Evolutionary conservation across 2,329 filamentous ascomycete species (phyloP), one percentile per base, ranked within the genome.

Genomic region (Penicillium aurantiogriseum): DNA sequence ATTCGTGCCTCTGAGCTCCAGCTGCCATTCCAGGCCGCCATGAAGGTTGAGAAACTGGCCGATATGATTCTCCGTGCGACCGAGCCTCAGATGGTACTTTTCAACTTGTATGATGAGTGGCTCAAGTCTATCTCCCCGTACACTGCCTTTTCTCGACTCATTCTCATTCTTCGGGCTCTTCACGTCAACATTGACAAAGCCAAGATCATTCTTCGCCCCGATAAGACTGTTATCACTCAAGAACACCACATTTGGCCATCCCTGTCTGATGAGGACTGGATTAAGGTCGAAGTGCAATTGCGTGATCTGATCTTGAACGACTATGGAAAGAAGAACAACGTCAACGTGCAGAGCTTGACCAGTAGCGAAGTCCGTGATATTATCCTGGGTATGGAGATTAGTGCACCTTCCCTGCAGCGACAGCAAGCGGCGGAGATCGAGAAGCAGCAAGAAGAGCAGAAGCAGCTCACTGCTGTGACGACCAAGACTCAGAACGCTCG

Each of bases 271-370:
- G 94, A 99, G 68, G 92, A 96, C 62, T 99, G 94, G 94, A 94
- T 99, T 77, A 97, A 97, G 85, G 91, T 99, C n/a, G 94, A 99
- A 81, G 92, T 92, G 45, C 91, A 96, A 72, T 81, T 99, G 42
- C 88, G 94, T 74, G 94, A 99, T 80, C 80, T 99, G 64, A 99
- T 99, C 69, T 74, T 99, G 66, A 97, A 97, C 66, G 94, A 99
- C 73, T 99, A 99, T 73, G 94, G 94, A 72, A 99, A 97, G 85
- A 99, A 99, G 85, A 99, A 99, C 81, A 99, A 97, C 67, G 94
- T 99, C 80, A 99, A 99, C 69, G 93, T 94, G 13, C 95, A 95
- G 17, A 96, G 92, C 74, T 82, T 99, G 77, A 99, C 94, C 1
- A 96, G 87, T 72, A 96, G 90, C 69, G 94, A 99, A 85, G 94